Conservation (phyloP, 176 grass and related monocot genomes). For the Phyllostachys edulis region DNA sequence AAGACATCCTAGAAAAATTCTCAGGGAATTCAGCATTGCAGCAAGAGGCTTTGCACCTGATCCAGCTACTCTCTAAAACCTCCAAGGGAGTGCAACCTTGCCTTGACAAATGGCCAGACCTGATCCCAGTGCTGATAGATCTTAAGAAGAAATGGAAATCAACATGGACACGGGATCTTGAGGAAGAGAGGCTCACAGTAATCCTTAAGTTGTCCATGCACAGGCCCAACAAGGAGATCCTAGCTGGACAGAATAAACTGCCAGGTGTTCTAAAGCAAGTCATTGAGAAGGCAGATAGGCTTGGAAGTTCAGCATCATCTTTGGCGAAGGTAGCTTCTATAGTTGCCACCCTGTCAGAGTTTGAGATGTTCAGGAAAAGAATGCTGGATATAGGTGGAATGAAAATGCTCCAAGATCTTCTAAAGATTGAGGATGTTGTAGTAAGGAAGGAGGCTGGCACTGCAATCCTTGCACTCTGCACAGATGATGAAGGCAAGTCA, state of each 20-base stretch:
- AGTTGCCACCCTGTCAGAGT: constrained; percentile 36
- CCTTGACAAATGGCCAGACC: constrained; percentile 18
- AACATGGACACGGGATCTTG: neutral
- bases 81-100: constrained; percentile 43
- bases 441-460: constrained; percentile 30
- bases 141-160: constrained; percentile 41
- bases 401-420: constrained; percentile 34
- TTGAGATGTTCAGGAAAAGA: constrained; percentile 41
- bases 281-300: neutral
- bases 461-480: constrained; percentile 38
- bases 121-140: constrained; percentile 30
- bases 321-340: constrained; percentile 34
- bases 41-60: constrained; percentile 26
- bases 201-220: constrained; percentile 41
- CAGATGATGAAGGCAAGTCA: constrained; percentile 25
- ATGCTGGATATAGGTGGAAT: constrained; percentile 30
- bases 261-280: constrained; percentile 31
- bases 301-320: constrained; percentile 4
- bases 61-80: too few species aligned
- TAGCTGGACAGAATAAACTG: constrained; percentile 12
- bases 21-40: constrained; percentile 17
- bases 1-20: constrained; percentile 25
- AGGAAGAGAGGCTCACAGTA: constrained; percentile 31
- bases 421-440: constrained; percentile 32
- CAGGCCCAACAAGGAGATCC: constrained; percentile 37